Percentiles rank a stretch among this genome's conserved stretches.
Conservation (phyloP, 2,329 filamentous ascomycete genomes). For the Elsinoe perseae region DNA sequence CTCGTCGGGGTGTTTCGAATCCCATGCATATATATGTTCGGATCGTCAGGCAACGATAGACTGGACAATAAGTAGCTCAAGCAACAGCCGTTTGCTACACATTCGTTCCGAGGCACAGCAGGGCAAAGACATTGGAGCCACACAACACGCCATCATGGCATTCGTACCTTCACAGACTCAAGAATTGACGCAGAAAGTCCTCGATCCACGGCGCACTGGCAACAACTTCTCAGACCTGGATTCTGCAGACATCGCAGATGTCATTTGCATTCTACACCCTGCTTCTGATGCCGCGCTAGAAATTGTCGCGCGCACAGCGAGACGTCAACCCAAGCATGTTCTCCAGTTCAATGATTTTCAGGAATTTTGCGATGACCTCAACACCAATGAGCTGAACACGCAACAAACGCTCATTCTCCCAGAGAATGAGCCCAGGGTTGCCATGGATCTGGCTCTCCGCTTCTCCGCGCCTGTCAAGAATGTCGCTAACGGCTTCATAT, state of each 20-base stretch:
- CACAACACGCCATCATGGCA: not conserved
- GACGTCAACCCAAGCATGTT: constrained; percentile 51
- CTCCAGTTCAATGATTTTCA: constrained; percentile 40
- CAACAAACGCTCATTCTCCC: constrained; percentile 44
- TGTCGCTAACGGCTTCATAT: constrained; percentile 66
- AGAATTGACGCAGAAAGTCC: constrained; percentile 59
- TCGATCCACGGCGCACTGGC: constrained; percentile 73
- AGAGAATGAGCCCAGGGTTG: constrained; percentile 34
- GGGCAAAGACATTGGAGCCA: not conserved
- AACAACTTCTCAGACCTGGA: constrained; percentile 75
- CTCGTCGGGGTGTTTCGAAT: not conserved
- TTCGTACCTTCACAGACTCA: constrained; percentile 32
- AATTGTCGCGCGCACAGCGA: constrained; percentile 56
- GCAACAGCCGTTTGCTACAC: too few relatives aligned
- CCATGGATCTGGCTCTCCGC: constrained; percentile 63
- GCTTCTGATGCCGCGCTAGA: constrained; percentile 62
- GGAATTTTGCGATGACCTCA: constrained; percentile 29
- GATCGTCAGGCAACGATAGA: not conserved
- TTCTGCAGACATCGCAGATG: constrained; percentile 76
- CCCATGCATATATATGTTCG: not conserved
- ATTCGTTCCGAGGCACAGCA: not conserved
- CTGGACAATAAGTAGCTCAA: not conserved
- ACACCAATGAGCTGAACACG: constrained; percentile 27
- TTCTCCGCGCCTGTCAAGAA: constrained; percentile 67
- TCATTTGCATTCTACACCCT: constrained; percentile 81